Percentiles rank a stretch among this genome's conserved stretches.
Evolutionary conservation across 2,329 filamentous ascomycete genomes (phyloP).

Genomic region (Botrytis byssoidea): DNA sequence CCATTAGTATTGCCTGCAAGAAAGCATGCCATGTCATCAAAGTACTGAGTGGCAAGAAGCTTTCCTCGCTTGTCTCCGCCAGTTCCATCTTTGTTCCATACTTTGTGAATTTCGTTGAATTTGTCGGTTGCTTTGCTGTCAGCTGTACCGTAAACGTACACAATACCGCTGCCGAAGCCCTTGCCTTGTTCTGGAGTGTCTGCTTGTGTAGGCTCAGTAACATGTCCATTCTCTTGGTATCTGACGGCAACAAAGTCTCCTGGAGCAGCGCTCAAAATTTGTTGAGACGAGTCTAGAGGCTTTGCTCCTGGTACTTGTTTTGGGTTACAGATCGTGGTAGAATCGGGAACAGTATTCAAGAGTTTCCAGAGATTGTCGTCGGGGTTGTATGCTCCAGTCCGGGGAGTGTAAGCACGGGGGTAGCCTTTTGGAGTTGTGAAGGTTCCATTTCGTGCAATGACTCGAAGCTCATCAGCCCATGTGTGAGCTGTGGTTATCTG

Average conservation of each 20-base stretch:
- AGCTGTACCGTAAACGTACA: conserved; percentile 72
- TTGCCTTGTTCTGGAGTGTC: conserved; percentile 37
- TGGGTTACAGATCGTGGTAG: not conserved
- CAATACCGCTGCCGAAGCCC: conserved; percentile 66
- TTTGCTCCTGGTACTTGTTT: not conserved
- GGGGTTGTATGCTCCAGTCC: conserved; percentile 37
- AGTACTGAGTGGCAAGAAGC: conserved; percentile 75
- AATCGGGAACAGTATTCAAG: not conserved
- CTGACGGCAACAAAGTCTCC: conserved; percentile 65
- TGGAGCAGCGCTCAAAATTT: conserved; percentile 45
- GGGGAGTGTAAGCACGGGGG: conserved; percentile 66
- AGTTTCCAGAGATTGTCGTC: conserved; percentile 10
- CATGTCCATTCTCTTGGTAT: conserved; percentile 76
- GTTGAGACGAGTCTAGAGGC: conserved; percentile 11
- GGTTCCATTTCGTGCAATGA: conserved; percentile 70
- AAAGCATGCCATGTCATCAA: conserved; percentile 88
- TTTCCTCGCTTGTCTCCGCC: conserved; percentile 77
- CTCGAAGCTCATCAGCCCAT: conserved; percentile 77
- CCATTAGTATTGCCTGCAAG: conserved; percentile 34
- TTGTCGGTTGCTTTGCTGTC: conserved; percentile 50
- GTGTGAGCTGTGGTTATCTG: conserved; percentile 41
- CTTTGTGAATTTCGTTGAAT: conserved; percentile 64
- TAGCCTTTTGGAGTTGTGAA: conserved; percentile 72
- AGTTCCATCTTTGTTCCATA: conserved; percentile 76
- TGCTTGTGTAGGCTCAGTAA: conserved; percentile 56